Evolutionary conservation across 805 yeast genomes (phyloP).

Genomic region (Ogataea glucozyma): DNA sequence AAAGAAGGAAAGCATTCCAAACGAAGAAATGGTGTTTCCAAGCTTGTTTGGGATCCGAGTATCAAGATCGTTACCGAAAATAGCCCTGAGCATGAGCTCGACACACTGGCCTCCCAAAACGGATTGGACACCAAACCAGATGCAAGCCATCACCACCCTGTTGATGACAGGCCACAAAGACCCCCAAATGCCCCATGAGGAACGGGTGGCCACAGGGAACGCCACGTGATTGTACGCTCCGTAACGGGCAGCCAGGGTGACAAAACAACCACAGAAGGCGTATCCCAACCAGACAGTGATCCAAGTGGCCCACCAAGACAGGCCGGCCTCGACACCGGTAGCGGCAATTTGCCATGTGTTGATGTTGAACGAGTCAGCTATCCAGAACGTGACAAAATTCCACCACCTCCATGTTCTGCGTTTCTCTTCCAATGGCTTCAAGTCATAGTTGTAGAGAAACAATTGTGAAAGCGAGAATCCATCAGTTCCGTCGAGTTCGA

Average conservation of each 20-base stretch:
- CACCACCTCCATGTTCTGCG: slow-evolving; percentile 85
- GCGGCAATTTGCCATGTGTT: slow-evolving; percentile 92
- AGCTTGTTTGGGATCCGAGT: slow-evolving; percentile 62
- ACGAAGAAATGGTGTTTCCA: slow-evolving; percentile 58
- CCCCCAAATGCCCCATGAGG: slow-evolving; percentile 86
- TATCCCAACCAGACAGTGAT: slow-evolving; percentile 90
- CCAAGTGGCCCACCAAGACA: slow-evolving; percentile 93
- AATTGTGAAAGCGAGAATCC: slow-evolving; percentile 54
- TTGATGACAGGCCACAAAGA: slow-evolving; percentile 86
- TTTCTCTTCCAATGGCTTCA: slow-evolving; percentile 72
- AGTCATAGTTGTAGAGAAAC: slow-evolving; percentile 71
- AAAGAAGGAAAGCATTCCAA: slow-evolving; percentile 73
- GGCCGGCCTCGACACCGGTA: slow-evolving; percentile 74
- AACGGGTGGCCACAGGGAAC: slow-evolving; percentile 79
- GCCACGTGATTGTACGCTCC: slow-evolving; percentile 82
- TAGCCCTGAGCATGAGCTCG: slow-evolving; percentile 72
- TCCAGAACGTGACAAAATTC: slow-evolving; percentile 79
- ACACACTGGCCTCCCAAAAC: slow-evolving; percentile 86
- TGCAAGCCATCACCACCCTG: slow-evolving; percentile 74
- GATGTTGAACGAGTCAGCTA: slow-evolving; percentile 86
- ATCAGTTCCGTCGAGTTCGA: slow-evolving; percentile 33
- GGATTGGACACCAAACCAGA: slow-evolving; percentile 88
- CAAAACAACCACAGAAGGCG: slow-evolving; percentile 64
- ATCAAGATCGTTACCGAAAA: slow-evolving; percentile 68
- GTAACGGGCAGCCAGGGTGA: slow-evolving; percentile 69